These are phyloP conservation scores for Aspergillus chevalieri DNA, from an alignment of 2,329 filamentous ascomycete species.

Conservation along the genomic window DNA sequence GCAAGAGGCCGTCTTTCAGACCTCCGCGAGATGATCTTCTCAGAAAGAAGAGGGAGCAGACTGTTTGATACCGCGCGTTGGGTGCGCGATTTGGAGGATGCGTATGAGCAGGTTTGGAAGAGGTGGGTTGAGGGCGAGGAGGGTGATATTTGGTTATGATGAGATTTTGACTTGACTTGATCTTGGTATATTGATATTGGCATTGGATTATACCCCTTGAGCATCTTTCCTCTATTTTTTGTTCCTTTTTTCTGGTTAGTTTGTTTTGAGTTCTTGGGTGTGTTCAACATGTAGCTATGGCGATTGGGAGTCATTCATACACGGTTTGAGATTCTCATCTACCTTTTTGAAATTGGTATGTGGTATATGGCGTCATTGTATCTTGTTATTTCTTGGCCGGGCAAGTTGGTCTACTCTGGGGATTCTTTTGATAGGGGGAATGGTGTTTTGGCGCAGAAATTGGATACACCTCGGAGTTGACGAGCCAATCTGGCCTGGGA, in stretches of 20 bases:
- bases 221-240: not conserved
- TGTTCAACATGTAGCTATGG: not conserved
- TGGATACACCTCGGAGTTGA: not conserved
- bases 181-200: not conserved
- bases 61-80: conserved; percentile 88
- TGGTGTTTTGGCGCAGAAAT: not conserved
- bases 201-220: conserved; percentile 1
- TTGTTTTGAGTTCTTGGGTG: not conserved
- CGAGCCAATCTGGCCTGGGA: not conserved
- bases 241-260: not conserved
- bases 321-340: not conserved
- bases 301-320: not conserved
- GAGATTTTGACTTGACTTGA: not conserved
- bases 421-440: not conserved
- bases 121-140: conserved; percentile 79
- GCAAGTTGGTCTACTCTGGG: not conserved
- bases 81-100: conserved; percentile 82
- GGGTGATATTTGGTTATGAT: conserved; percentile 82
- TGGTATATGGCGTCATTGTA: not conserved
- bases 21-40: conserved; percentile 73
- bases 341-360: not conserved
- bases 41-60: conserved; percentile 75
- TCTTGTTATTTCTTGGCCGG: not conserved
- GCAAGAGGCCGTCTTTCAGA: conserved; percentile 65
- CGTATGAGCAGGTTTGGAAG: conserved; percentile 82